A percentile compares a stretch with the other conserved stretches of the same genome.
These are phyloP conservation scores for Aspergillus ibericus DNA, from an alignment of 2,329 filamentous ascomycete genomes.

Conservation along the genomic window DNA sequence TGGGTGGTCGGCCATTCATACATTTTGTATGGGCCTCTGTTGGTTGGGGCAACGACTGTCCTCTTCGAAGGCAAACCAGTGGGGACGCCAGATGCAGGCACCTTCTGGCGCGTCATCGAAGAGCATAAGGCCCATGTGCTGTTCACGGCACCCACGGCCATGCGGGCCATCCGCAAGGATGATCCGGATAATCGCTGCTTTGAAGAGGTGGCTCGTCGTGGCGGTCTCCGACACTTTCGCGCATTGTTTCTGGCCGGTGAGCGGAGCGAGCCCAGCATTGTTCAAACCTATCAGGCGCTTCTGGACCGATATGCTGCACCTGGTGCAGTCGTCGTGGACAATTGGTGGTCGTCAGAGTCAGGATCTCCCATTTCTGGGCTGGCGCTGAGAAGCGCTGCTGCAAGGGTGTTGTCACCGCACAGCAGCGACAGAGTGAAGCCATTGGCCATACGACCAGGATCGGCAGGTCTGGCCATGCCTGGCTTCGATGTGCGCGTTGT, in stretches of 20 bases:
- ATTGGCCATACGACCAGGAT: constrained; percentile 72
- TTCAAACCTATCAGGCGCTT: constrained; percentile 76
- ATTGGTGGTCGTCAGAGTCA: constrained; percentile 74
- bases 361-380: constrained; percentile 68
- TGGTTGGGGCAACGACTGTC: constrained; percentile 81
- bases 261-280: constrained; percentile 81
- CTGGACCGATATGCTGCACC: constrained; percentile 65
- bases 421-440: constrained; percentile 42
- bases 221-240: constrained; percentile 69
- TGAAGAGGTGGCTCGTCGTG: constrained; percentile 61
- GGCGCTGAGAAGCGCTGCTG: constrained; percentile 63
- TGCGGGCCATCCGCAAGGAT: constrained; percentile 82
- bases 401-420: constrained; percentile 40
- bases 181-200: constrained; percentile 74
- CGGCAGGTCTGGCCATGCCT: constrained; percentile 86
- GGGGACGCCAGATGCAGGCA: constrained; percentile 81
- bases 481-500: constrained; percentile 87
- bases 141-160: constrained; percentile 83
- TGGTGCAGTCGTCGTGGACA: constrained; percentile 65
- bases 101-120: constrained; percentile 83
- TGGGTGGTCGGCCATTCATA: constrained; percentile 89
- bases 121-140: constrained; percentile 82
- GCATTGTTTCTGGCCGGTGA: constrained; percentile 87
- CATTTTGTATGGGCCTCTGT: constrained; percentile 83
- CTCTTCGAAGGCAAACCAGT: constrained; percentile 94